A percentile compares a stretch with the other conserved stretches of the same genome.
phyloP scores from a whole-genome alignment of 2,329 filamentous ascomycete genomes.

The Trichocomaceae sp. region DNA sequence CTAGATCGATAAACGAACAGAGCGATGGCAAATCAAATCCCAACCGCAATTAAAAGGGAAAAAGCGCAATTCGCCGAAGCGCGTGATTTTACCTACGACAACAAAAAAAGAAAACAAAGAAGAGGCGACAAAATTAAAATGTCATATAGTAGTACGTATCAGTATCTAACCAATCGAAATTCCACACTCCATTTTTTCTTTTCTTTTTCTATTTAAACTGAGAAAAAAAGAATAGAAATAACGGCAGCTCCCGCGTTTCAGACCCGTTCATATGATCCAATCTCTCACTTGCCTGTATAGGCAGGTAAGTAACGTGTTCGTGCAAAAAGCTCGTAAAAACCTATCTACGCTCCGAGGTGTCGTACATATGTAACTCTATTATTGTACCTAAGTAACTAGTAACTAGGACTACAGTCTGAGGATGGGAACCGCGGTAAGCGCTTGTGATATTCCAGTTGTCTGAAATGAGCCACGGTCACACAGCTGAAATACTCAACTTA shows the following conservation, averaged over 20 bases:
- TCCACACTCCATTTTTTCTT: not conserved
- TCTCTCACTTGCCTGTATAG: not conserved
- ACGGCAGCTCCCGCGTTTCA: not conserved
- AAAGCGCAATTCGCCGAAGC: not conserved
- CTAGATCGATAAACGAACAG: no score
- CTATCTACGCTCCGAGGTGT: not conserved
- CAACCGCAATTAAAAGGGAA: not conserved
- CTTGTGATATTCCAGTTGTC: not conserved
- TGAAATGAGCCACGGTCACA: no score
- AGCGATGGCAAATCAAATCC: not conserved
- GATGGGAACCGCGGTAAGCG: slow-evolving; percentile 10
- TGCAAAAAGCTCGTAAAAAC: not conserved
- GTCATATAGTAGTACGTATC: not conserved
- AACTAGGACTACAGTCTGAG: no score
- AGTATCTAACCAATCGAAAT: not conserved
- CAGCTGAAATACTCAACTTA: not conserved
- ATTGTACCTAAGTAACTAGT: no score
- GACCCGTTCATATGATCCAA: not conserved
- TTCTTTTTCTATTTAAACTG: not conserved
- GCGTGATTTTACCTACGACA: no score
- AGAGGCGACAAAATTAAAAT: not conserved
- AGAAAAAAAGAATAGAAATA: not conserved
- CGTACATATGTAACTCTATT: no score
- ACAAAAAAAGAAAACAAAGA: not conserved
- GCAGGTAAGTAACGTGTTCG: not conserved